These are phyloP conservation scores for Erodium trifolium DNA, from an alignment of 441 rosid genomes.

Conservation along the genomic window DNA sequence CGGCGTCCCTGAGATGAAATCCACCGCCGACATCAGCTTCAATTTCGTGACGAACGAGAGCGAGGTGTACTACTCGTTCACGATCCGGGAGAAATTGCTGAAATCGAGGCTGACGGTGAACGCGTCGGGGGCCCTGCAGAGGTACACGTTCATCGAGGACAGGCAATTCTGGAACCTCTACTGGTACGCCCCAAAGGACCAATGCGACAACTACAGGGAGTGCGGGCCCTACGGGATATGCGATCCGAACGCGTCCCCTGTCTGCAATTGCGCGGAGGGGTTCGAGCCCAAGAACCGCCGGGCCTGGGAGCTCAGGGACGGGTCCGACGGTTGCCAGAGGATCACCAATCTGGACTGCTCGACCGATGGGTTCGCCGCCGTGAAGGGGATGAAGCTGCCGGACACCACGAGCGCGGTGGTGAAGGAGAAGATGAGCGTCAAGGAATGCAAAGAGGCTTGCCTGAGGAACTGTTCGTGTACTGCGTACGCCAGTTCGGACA, in stretches of 20 bases:
- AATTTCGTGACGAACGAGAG: not conserved
- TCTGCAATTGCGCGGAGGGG: not conserved
- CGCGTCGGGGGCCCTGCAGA: not conserved
- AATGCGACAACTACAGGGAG: constrained; percentile 3
- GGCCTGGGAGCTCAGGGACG: not conserved
- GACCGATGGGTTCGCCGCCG: not conserved
- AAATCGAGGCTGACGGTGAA: constrained; percentile 3
- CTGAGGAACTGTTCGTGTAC: not conserved
- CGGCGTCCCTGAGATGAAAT: constrained; percentile 11
- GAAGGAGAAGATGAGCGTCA: not conserved
- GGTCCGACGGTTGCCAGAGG: not conserved
- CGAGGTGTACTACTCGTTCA: not conserved
- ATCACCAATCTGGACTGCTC: not conserved
- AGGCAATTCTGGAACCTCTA: not conserved
- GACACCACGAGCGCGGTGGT: not conserved
- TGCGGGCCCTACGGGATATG: constrained; percentile 1
- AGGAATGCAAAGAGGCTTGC: not conserved
- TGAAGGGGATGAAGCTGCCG: not conserved
- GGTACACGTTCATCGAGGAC: constrained; percentile 5
- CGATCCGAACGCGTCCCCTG: not conserved
- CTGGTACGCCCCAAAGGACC: constrained; percentile 5
- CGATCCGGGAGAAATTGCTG: not conserved
- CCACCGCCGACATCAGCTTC: constrained; percentile 10
- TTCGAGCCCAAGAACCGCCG: constrained; percentile 4
- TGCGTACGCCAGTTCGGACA: not conserved